phyloP scores from a whole-genome alignment of 129 eudicot genomes.

The Mikania micrantha region DNA sequence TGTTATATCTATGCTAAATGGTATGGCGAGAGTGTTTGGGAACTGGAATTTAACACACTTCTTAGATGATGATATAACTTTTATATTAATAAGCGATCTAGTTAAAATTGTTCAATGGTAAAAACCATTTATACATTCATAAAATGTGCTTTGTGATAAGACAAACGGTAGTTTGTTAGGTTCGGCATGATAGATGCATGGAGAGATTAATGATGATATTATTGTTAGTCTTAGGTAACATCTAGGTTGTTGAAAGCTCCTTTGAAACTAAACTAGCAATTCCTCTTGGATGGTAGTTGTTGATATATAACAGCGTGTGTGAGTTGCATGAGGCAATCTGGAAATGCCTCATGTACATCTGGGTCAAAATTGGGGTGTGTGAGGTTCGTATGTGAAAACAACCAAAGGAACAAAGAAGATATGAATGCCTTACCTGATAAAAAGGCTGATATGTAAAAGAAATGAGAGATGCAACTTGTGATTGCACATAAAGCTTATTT shows the following conservation, averaged over 20 bases:
- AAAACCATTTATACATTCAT: neutral
- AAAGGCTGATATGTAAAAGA: too few relatives aligned
- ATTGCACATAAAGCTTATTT: too few relatives aligned
- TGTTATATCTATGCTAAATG: neutral
- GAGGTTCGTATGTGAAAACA: too few relatives aligned
- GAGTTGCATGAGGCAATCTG: too few relatives aligned
- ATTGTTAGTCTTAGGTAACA: neutral
- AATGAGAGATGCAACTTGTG: too few relatives aligned
- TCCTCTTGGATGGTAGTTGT: neutral
- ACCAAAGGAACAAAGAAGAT: too few relatives aligned
- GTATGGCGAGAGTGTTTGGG: neutral
- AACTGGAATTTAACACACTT: neutral
- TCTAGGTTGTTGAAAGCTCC: neutral
- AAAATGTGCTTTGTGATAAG: neutral
- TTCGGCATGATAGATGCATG: neutral
- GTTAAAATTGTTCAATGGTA: neutral
- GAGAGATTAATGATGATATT: neutral
- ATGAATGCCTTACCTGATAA: too few relatives aligned
- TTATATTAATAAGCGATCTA: neutral
- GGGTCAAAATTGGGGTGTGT: too few relatives aligned
- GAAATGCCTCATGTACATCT: too few relatives aligned
- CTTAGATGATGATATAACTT: neutral
- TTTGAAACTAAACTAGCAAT: neutral
- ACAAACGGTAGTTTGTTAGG: neutral
- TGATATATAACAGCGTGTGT: too few relatives aligned